Percentiles rank a stretch among this genome's conserved stretches.
These are phyloP conservation scores for Biscutella auriculata DNA, from an alignment of 441 rosid genomes.

Conservation along the genomic window DNA sequence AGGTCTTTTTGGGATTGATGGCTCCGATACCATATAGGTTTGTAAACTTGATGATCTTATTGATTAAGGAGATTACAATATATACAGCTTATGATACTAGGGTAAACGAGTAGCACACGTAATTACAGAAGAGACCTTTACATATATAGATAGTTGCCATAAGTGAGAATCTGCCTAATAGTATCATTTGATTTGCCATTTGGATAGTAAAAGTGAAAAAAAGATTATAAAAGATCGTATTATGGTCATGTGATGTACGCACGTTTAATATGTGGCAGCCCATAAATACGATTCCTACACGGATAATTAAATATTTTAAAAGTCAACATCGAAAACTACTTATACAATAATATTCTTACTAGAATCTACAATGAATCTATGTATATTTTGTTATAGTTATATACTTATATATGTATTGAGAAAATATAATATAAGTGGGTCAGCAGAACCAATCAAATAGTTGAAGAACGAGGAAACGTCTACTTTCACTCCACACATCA, in stretches of 20 bases:
- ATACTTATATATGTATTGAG: neutral
- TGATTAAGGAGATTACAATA: no score
- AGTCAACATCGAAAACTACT: neutral
- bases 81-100: no score
- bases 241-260: conserved; percentile 10
- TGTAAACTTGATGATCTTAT: no score
- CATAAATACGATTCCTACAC: conserved; percentile 5
- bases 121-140: no score
- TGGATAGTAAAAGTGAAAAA: no score
- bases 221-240: neutral
- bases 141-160: no score
- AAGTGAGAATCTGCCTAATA: no score
- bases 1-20: no score
- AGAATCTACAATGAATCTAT: conserved; percentile 5
- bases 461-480: conserved; percentile 23
- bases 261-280: conserved; percentile 15
- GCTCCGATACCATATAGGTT: no score
- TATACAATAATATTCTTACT: neutral
- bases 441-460: conserved; percentile 20
- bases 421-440: conserved; percentile 12
- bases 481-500: conserved; percentile 17
- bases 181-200: no score
- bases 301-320: neutral
- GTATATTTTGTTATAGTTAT: neutral
- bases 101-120: no score